A percentile compares a stretch with the other conserved stretches of the same genome.
Conservation (phyloP, 2,329 filamentous ascomycete genomes). For the Fusarium sp. region DNA sequence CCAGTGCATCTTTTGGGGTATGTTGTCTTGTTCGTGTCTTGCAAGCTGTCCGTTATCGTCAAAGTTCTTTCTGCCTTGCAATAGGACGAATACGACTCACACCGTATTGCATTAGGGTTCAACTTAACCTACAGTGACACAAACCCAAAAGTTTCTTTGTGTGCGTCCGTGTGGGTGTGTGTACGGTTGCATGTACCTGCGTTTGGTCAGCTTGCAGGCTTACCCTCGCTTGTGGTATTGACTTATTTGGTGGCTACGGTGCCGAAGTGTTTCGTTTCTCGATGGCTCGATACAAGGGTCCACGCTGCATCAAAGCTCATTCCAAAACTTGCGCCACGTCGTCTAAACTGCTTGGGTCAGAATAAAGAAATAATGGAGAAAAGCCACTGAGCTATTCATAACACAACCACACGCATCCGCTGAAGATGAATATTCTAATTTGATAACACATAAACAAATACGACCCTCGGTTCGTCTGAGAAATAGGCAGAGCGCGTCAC, state of each 20-base stretch:
- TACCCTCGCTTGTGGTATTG: constrained; percentile 24
- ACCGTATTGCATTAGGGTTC: constrained; percentile 2
- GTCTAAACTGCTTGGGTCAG: constrained; percentile 3
- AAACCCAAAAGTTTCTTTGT: constrained; percentile 3
- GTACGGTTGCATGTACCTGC: constrained; percentile 24
- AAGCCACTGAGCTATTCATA: constrained; percentile 8
- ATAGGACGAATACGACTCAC: constrained; percentile 9
- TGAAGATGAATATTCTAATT: constrained; percentile 12
- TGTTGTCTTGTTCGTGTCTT: constrained; percentile 25
- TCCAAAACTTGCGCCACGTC: constrained; percentile 28
- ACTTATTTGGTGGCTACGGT: constrained; percentile 29
- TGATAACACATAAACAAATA: neutral
- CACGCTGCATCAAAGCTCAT: constrained; percentile 20
- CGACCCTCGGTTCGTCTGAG: constrained; percentile 6
- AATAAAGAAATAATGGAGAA: constrained; percentile 1
- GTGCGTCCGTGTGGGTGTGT: neutral
- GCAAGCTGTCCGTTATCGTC: neutral
- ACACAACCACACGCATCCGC: neutral
- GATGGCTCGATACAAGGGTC: constrained; percentile 27
- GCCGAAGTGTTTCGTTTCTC: constrained; percentile 37
- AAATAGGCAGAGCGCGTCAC: constrained; percentile 32
- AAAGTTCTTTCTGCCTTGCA: neutral
- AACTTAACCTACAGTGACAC: constrained; percentile 3
- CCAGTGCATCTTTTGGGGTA: constrained; percentile 3
- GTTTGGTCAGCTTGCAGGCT: constrained; percentile 21